Conservation (phyloP, 257 asterid species). For the Solanum rostratum region DNA sequence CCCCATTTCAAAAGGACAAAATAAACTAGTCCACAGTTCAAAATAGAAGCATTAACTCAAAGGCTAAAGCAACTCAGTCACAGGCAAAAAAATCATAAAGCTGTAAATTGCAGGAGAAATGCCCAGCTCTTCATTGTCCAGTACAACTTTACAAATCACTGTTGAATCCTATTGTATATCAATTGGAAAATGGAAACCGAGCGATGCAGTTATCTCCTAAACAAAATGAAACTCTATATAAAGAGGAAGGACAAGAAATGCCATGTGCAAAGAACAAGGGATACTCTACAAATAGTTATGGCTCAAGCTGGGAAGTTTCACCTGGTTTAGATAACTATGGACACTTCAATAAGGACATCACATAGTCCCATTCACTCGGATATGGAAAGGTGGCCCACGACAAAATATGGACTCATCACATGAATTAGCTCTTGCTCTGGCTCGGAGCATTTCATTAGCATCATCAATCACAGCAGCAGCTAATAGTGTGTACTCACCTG, state of each 20-base stretch:
- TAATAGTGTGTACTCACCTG: slow-evolving; percentile 84
- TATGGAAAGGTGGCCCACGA: slow-evolving; percentile 94
- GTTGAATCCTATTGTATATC: background rate
- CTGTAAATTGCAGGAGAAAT: background rate
- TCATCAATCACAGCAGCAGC: slow-evolving; percentile 92
- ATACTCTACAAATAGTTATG: background rate
- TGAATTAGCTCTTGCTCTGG: slow-evolving; percentile 66
- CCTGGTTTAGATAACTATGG: background rate
- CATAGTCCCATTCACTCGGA: slow-evolving; percentile 63
- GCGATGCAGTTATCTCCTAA: background rate
- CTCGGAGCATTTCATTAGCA: slow-evolving; percentile 86
- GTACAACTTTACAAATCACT: background rate
- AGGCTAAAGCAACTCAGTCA: background rate
- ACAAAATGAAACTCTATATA: background rate
- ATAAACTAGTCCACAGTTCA: background rate
- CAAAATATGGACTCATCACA: slow-evolving; percentile 81
- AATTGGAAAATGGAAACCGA: background rate
- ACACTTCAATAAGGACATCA: background rate
- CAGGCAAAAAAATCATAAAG: background rate
- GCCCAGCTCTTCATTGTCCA: background rate
- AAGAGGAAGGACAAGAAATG: background rate
- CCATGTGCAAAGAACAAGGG: background rate
- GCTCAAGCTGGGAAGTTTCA: background rate
- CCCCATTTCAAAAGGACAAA: background rate
- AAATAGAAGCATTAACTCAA: background rate